Evolutionary conservation across 257 asterid species (phyloP).

Genomic region (Scutellaria baicalensis): DNA sequence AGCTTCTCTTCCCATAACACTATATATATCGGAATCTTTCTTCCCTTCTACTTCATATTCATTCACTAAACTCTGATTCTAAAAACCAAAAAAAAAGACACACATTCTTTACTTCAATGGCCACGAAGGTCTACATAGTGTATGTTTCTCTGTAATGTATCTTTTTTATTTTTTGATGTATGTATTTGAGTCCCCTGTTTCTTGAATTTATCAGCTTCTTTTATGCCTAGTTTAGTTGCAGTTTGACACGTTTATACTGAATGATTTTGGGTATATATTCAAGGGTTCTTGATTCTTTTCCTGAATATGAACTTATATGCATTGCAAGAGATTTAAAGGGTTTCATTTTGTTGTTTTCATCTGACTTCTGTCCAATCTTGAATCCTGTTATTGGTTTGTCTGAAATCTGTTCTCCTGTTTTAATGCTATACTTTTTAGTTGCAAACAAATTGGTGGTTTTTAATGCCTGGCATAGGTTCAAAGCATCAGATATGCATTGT

Average conservation of each 20-base stretch:
- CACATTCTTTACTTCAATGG: slow-evolving; percentile 33
- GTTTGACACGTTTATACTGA: not conserved
- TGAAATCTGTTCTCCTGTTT: not conserved
- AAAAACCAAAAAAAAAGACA: not conserved
- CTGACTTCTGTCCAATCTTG: not conserved
- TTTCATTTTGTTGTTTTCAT: not conserved
- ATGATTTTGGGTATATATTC: not conserved
- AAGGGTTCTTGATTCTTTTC: not conserved
- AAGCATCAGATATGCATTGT: not conserved
- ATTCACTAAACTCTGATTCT: slow-evolving; percentile 13
- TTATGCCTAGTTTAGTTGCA: not conserved
- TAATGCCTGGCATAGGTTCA: not conserved
- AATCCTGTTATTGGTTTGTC: not conserved
- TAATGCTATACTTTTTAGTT: no score
- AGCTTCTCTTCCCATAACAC: slow-evolving; percentile 5
- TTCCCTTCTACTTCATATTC: slow-evolving; percentile 7
- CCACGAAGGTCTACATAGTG: slow-evolving; percentile 58
- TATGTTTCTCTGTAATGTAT: slow-evolving; percentile 20
- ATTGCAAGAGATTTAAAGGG: not conserved
- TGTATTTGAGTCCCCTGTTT: not conserved
- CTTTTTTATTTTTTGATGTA: not conserved
- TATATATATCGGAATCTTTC: slow-evolving; percentile 14
- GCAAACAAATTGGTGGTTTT: not conserved
- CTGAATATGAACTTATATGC: not conserved
- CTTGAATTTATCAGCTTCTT: not conserved